A percentile compares a stretch with the other conserved stretches of the same genome.
Evolutionary conservation across 192 early-diverging fungal genomes (phyloP).

Genomic region (Backusella tarrabulga): DNA sequence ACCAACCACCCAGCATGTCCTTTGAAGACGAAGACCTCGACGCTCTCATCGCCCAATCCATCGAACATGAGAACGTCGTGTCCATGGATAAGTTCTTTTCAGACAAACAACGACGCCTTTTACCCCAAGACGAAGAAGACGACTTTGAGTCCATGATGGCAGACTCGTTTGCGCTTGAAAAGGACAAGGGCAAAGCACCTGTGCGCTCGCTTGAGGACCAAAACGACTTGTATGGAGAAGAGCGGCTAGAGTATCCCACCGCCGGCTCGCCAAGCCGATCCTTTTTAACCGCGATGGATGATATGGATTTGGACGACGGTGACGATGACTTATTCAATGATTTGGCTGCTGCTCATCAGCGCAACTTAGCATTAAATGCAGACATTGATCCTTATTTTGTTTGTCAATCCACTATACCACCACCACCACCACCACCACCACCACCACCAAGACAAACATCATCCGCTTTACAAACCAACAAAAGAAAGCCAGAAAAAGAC

Average conservation of each 20-base stretch:
- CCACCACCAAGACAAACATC: no score
- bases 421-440: no score
- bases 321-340: not conserved
- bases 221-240: not conserved
- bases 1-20: not conserved
- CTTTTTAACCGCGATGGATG: not conserved
- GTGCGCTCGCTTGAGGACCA: not conserved
- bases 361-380: not conserved
- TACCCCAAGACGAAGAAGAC: not conserved
- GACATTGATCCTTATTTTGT: not conserved
- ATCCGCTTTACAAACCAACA: not conserved
- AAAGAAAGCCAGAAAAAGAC: not conserved
- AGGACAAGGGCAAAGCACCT: not conserved
- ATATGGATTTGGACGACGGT: slow-evolving; percentile 7
- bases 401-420: no score
- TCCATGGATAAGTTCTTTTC: not conserved
- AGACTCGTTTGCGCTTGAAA: not conserved
- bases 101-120: not conserved
- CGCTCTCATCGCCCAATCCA: not conserved
- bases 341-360: not conserved
- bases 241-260: not conserved
- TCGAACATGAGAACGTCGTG: not conserved
- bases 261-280: not conserved
- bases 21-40: not conserved
- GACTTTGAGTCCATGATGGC: not conserved